Base-by-base conservation (phyloP, 768 basidiomycete genomes). In the Mycena galericulata region DNA sequence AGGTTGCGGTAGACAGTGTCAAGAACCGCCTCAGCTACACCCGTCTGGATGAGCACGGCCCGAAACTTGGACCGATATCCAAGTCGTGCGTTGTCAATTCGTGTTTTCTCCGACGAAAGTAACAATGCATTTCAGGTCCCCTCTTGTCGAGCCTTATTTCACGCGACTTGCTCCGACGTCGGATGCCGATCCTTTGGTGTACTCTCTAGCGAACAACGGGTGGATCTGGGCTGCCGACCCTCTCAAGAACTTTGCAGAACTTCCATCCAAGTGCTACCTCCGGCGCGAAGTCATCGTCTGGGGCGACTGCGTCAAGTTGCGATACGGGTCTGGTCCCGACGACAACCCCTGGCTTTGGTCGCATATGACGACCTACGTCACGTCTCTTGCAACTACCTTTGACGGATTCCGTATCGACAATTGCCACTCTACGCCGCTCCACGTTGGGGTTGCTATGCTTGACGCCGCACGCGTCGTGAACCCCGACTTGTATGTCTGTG, bases 191-290 rank as follows among this genome's bases (percentile, higher is more conserved):
- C 86, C 84, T n/a, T 75, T 83, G 32, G 82, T 86, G 17, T 93
- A 96, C 75, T 91, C 93, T 2, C 83, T 99, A 30, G 98, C 97
- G 7, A 98, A 99, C 80, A 99, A 99, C 76, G 98, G 98, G 3
- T 99, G 98, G 98, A 96, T 99, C 71, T 99, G 98, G 97, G 83
- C 92, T 70, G 97, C 97, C 2, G 91, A 99, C 75, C 97, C 98
- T 0, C 86, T 99, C 18, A 86, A 90, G 70, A 98, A 98, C 81
- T 99, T 99, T 81, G 98, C 97, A 10, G 87, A 94, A 17, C 87
- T 89, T 29, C 93, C 93, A 0, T 99, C 97, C 26, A 98, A 97
- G 78, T 93, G 96, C 0, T 99, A 99, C 80, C 86, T 98, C 49
- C 92, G 96, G 26, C 92, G 98, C 54, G 95, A 98, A 78, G 96